Conservation (phyloP, 495 filamentous ascomycete species). For the Daldinia bambusicola region DNA sequence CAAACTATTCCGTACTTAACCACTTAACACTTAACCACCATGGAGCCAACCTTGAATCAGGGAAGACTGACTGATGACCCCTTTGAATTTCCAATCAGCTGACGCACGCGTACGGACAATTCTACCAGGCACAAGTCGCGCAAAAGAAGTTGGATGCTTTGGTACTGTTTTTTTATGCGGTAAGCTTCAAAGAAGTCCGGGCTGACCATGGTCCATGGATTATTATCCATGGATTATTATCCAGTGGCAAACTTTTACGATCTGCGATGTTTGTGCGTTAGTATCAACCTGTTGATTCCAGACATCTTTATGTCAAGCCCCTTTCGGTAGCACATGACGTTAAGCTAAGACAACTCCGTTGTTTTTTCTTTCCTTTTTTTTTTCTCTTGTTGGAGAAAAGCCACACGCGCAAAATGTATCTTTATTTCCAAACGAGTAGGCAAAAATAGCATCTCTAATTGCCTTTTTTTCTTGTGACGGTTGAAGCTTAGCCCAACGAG, state of each 20-base stretch:
- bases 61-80: too few species aligned
- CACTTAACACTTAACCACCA: too few species aligned
- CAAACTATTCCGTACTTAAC: too few species aligned
- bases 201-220: too few species aligned
- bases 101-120: constrained; percentile 1
- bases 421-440: too few species aligned
- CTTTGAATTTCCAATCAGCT: constrained; percentile 12
- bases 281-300: constrained; percentile 25
- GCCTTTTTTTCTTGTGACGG: too few species aligned
- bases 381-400: too few species aligned
- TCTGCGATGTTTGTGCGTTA: constrained; percentile 40
- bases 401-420: too few species aligned
- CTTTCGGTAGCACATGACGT: constrained; percentile 19
- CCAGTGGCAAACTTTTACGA: constrained; percentile 17
- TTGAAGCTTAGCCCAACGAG: too few species aligned
- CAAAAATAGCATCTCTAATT: too few species aligned
- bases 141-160: constrained; percentile 20
- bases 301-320: constrained; percentile 10
- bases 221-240: constrained; percentile 7
- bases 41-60: too few species aligned
- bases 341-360: neutral
- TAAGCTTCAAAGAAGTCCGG: constrained; percentile 2
- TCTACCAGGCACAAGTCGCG: constrained; percentile 38
- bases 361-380: neutral
- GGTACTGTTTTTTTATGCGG: neutral